Conservation (phyloP, 2,329 filamentous ascomycete species). For the Aspergillus japonicus region DNA sequence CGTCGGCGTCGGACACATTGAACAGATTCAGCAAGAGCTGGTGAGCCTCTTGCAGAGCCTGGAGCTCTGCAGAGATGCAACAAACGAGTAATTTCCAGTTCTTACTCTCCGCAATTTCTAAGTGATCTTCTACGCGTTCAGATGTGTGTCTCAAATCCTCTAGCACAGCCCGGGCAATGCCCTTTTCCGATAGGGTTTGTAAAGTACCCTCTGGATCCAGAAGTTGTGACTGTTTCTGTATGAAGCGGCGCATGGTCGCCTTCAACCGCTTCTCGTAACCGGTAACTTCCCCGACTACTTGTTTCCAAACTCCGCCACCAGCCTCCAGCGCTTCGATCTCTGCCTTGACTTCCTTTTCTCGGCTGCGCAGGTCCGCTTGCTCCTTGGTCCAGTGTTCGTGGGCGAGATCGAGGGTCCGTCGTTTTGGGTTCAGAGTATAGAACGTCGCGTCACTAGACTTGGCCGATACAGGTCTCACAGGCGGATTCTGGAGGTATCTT, state of each 20-base stretch:
- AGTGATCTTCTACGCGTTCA: conserved; percentile 48
- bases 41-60: conserved; percentile 49
- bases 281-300: conserved; percentile 52
- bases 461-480: conserved; percentile 39
- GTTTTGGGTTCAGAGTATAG: conserved; percentile 53
- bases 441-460: conserved; percentile 41
- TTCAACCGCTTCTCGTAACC: conserved; percentile 48
- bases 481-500: conserved; percentile 52
- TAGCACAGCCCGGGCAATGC: conserved; percentile 36
- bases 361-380: conserved; percentile 44
- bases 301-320: conserved; percentile 59
- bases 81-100: conserved; percentile 63
- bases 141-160: conserved; percentile 49
- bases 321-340: conserved; percentile 60
- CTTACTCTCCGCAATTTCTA: conserved; percentile 52
- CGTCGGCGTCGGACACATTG: conserved; percentile 24
- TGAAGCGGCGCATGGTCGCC: conserved; percentile 33
- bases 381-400: conserved; percentile 57
- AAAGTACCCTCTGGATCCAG: conserved; percentile 12
- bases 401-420: conserved; percentile 61
- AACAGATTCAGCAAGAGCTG: conserved; percentile 38
- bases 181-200: conserved; percentile 20
- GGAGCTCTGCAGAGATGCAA: conserved; percentile 62
- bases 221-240: conserved; percentile 25
- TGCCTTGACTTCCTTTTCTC: conserved; percentile 48